Base-by-base conservation (phyloP, 306 rosid genomes). In the Cicer cuneatum region DNA sequence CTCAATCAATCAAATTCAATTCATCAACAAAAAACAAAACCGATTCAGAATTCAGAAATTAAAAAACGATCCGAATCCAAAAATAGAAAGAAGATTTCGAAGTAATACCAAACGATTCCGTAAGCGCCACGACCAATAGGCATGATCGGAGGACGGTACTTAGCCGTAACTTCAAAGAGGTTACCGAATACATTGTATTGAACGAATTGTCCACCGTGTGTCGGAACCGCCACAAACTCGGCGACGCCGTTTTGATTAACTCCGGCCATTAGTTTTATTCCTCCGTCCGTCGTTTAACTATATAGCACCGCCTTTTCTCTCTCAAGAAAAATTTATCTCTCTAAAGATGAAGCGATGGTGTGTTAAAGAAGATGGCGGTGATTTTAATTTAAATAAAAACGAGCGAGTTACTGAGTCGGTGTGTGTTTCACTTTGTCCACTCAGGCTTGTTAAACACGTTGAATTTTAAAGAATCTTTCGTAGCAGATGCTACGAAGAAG, bases 51-150 rank as follows among this genome's bases (percentile, higher is more conserved):
- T 1, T 10, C 33, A 14, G 12, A 29, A 48, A 49, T 8, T 10
- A 45, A 10, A 1, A 11, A 57, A 2, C 33, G 24, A 64, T 64
- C 21, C 33, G 49, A 57, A 40, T 58, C 58, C n/a, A 38, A 4
- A 52, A 42, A 14, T 5, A 49, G 35, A 62, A 56, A 11, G 6
- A 12, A 43, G 19, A 70, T 5, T 10, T 58, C 58, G 62, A 75
- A 81, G 15, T 10, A 71, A 61, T 87, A 94, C 99, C 99, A 94
- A 66, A 94, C 93, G 83, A 94, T 89, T 71, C 99, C 99, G 66
- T 94, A 94, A 0, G 99, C 97, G 11, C 99, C 99, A 11, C 99
- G 97, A 35, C 99, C 99, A 8, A 94, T 84, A 4, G 99, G 99
- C 89, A 90, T 85, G 85, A 94, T 90, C 71, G 97, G 99, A 80